Evolutionary conservation across 2,329 filamentous ascomycete species (phyloP), one percentile per base, ranked within the genome.

Genomic region (Diaporthe nobilis): DNA sequence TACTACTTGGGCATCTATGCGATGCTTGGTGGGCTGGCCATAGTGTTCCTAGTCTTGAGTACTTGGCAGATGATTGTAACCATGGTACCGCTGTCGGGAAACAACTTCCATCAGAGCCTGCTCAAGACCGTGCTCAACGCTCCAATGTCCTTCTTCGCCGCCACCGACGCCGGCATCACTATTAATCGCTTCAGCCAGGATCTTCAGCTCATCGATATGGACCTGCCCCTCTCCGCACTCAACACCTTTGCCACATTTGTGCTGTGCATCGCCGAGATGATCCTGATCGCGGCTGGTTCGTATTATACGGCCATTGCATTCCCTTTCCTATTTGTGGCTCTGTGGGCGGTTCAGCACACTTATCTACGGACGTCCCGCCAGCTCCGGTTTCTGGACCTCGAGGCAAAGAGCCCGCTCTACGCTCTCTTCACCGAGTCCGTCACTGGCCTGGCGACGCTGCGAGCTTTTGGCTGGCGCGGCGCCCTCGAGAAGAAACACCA

Each of bases 391-490:
- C 81, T 90, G 57, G 89, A 90, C 63, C 82, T 90, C n/a, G 88
- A 90, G 79, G 84, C 85, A 7, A 88, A 89, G 58, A 85, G 87
- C 0, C 87, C 87, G 0, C 81, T 90, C 1, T 88, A 87, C 79
- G 85, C 87, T 0, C 82, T 79, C 31, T 88, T 90, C 75, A 83
- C 85, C n/a, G 87, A 89, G 76, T 86, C 85, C 1, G 81, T 89
- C 22, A 83, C 83, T 42, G 89, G 89, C 0, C 79, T 90, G 2
- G 83, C 83, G 0, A 89, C 88, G 0, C 83, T 90, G 13, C 86
- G 90, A 13, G 88, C 90, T 1, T 92, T 91, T 76, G 86, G 86
- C 3, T 92, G 90, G 90, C 83, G 87, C 51, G 79, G 82, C 2
- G 79, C 81, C 8, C 84, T 86, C 72, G 82, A 86, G 22, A 78